A percentile compares a stretch with the other conserved stretches of the same genome.
Evolutionary conservation across 163 green algal genomes (phyloP).

Genomic region (Trebouxia gelatinosa): DNA sequence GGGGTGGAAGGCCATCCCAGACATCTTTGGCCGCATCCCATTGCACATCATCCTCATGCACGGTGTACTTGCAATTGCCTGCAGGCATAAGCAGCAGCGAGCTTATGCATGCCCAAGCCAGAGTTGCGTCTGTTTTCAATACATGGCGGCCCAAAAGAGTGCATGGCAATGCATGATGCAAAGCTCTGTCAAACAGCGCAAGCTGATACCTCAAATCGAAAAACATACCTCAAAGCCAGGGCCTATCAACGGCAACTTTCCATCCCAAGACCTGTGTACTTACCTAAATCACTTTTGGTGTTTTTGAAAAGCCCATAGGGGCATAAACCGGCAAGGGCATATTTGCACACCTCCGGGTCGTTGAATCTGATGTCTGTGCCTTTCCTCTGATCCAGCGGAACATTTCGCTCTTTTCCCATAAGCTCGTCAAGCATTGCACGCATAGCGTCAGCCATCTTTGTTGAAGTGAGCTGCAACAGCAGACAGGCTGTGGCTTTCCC

Average conservation of each 20-base stretch:
- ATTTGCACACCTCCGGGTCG: constrained; percentile 83
- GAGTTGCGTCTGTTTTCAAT: not conserved
- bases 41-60: constrained; percentile 78
- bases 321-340: constrained; percentile 75
- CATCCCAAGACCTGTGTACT: constrained; percentile 9
- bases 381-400: constrained; percentile 57
- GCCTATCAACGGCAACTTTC: not conserved
- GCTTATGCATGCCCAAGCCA: not conserved
- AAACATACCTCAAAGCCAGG: not conserved
- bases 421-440: constrained; percentile 79
- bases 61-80: constrained; percentile 73
- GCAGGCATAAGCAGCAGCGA: constrained; percentile 8
- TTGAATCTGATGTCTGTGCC: constrained; percentile 50
- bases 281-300: constrained; percentile 81
- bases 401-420: constrained; percentile 82
- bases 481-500: no score
- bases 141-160: not conserved
- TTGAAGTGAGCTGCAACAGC: not conserved
- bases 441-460: constrained; percentile 59
- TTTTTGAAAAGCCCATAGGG: constrained; percentile 85
- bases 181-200: no score
- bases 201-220: no score
- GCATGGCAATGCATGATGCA: not conserved
- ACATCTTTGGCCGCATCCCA: constrained; percentile 63
- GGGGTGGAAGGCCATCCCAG: constrained; percentile 62